Percentiles rank a stretch among this genome's conserved stretches.
Evolutionary conservation across 1,139 yeast genomes (phyloP).

Genomic region (Zygoascus sp.): DNA sequence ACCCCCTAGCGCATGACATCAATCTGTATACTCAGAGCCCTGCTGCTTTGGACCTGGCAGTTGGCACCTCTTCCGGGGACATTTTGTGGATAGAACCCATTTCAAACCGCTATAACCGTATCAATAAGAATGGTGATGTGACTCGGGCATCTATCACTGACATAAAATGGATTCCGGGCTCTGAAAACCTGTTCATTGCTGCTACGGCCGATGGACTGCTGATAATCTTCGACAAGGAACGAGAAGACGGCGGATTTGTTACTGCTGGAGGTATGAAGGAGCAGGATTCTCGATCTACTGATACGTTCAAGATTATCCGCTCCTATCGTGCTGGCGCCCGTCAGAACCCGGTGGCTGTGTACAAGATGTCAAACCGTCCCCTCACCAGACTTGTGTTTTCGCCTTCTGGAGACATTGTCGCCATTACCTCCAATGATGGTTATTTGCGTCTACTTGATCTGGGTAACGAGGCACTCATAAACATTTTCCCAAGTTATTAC

Average conservation of each 20-base stretch:
- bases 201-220: slow-evolving; percentile 42
- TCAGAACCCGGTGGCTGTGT: slow-evolving; percentile 53
- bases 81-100: slow-evolving; percentile 52
- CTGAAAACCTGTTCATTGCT: slow-evolving; percentile 37
- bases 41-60: slow-evolving; percentile 42
- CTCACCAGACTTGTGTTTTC: slow-evolving; percentile 51
- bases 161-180: slow-evolving; percentile 41
- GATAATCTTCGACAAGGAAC: slow-evolving; percentile 39
- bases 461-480: slow-evolving; percentile 46
- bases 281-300: slow-evolving; percentile 27
- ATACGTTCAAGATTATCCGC: slow-evolving; percentile 28
- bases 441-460: slow-evolving; percentile 56
- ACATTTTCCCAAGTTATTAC: slow-evolving; percentile 61
- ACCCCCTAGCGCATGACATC: slow-evolving; percentile 41
- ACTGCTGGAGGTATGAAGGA: slow-evolving; percentile 19
- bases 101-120: slow-evolving; percentile 44
- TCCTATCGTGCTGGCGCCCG: slow-evolving; percentile 18
- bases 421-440: slow-evolving; percentile 66
- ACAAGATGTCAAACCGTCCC: slow-evolving; percentile 56
- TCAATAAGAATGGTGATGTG: slow-evolving; percentile 46
- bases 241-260: slow-evolving; percentile 37
- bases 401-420: slow-evolving; percentile 39
- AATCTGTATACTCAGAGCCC: slow-evolving; percentile 33
- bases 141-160: slow-evolving; percentile 37
- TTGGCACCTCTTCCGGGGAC: slow-evolving; percentile 53